Evolutionary conservation across 2,329 filamentous ascomycete genomes (phyloP), one percentile per base, ranked within the genome.

Genomic region (Sporothrix luriei): DNA sequence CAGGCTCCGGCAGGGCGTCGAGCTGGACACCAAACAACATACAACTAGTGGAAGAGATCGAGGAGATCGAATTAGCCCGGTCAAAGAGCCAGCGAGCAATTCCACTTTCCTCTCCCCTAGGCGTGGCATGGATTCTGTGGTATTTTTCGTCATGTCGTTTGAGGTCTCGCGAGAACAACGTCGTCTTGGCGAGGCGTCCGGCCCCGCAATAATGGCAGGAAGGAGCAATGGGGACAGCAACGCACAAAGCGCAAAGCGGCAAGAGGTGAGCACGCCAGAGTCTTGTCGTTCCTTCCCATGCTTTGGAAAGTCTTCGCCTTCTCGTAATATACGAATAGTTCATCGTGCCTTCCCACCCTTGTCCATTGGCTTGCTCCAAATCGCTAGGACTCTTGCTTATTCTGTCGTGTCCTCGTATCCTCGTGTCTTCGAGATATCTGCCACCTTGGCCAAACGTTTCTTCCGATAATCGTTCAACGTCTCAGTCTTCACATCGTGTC

Each of bases 221-320:
- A 13, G 49, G 11, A 21, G n/a, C 38, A 13, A 38, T 21, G 7
- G 38, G 24, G 33, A 24, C 38, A 61, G 52, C 38, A 33, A 24
- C 19, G 9, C 7, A 21, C 1, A 43, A 21, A 43, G 19, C 43
- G 19, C 7, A 57, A 11, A 26, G 4, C n/a, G 38, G 55, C 33
- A 24, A 24, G 38, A 24, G 57, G 38, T 11, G 33, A 43, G 10
- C 33, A 40, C 33, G 33, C 55, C 55, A 61, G 38, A 46, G 57
- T 13, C 57, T 46, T 46, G 57, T 43, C n/a, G 57, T 43, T 62
- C 57, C 21, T 43, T 62, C 57, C 57, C 57, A 26, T 61, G 55
- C 55, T 43, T 24, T n/a, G 21, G 9, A 46, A 11, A 13, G 21
- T 16, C n/a, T 19, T 62, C 21, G 38, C 57, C 38, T 46, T 38